These are phyloP conservation scores for Phytophthora pseudosyringae DNA, from an alignment of 352 stramenopile species.

Conservation along the genomic window DNA sequence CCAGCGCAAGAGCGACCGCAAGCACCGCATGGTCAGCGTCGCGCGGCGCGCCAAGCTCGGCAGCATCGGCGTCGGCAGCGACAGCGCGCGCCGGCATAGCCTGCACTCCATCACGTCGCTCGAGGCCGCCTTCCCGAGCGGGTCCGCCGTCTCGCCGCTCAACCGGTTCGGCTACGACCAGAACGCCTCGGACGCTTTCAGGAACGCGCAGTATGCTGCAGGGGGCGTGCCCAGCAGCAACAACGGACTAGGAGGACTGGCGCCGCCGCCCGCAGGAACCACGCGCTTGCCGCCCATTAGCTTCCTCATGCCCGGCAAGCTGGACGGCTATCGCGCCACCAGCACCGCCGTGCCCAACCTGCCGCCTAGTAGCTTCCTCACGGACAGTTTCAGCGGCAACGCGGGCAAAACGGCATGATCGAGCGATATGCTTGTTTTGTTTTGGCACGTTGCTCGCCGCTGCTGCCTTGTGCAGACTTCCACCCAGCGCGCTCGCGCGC, in stretches of 20 bases:
- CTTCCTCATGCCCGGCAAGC: slow-evolving; percentile 74
- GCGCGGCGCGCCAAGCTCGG: slow-evolving; percentile 74
- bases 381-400: slow-evolving; percentile 46
- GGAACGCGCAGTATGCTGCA: slow-evolving; percentile 37
- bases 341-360: slow-evolving; percentile 46
- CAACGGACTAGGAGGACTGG: slow-evolving; percentile 19
- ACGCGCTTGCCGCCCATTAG: slow-evolving; percentile 75
- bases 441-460: slow-evolving; percentile 20
- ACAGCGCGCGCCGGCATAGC: slow-evolving; percentile 41
- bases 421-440: slow-evolving; percentile 14
- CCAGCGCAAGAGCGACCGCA: slow-evolving; percentile 89
- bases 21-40: slow-evolving; percentile 85
- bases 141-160: slow-evolving; percentile 34
- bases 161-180: slow-evolving; percentile 41
- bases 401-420: slow-evolving; percentile 65
- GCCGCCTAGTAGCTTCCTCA: slow-evolving; percentile 62
- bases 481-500: slow-evolving; percentile 8
- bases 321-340: slow-evolving; percentile 64
- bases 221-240: slow-evolving; percentile 10
- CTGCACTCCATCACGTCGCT: slow-evolving; percentile 54
- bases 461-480: slow-evolving; percentile 16
- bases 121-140: slow-evolving; percentile 43
- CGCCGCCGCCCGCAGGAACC: slow-evolving; percentile 25
- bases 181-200: slow-evolving; percentile 44
- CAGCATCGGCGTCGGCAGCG: slow-evolving; percentile 57